Evolutionary conservation across 441 rosid genomes (phyloP), one percentile per base, ranked within the genome.

Genomic region (Erodium moschatum): DNA sequence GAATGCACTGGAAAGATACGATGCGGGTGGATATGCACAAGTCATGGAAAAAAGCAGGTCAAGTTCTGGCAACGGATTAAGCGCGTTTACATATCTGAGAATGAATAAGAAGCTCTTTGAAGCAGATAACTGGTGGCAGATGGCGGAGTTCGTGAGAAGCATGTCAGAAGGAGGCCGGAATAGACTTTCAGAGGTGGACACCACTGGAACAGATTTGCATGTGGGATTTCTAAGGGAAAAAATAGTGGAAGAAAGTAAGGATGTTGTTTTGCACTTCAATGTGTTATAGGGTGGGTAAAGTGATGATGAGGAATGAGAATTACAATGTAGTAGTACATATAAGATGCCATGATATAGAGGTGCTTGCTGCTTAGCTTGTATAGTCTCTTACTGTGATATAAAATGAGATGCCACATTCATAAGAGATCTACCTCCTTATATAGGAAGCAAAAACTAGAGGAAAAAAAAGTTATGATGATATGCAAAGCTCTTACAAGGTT

Each of bases 1-100:
- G 76, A 93, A 90, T 63, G 98, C 96, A 42, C 71, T 90, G 12
- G 95, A 89, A 78, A 83, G 97, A 77, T 90, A 86, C 44, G 97
- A 92, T 77, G 78, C 80, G 0, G 80, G 85, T 72, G 89, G 86
- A 58, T 88, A 77, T 64, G 78, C 83, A 65, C 97, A 90, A 79
- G 88, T 90, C 75, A 74, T 90, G 70, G 81, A 78, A 67, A 90
- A 97, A 24, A 89, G 92, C 72, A 84, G 85, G 75, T 82, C 91
- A 62, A 87, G 82, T 62, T 81, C 91, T 8, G 95, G 93, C 74
- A 85, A 83, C 5, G 88, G 91, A 71, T 75, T 90, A 79, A 78
- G 84, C 67, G 95, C 95, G 66, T 90, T 93, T 80, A 93, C 96
- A 6, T 93, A 83, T 72, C 75, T 90, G 76, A 82, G 96, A 76